Evolutionary conservation across 768 basidiomycete genomes (phyloP).

Genomic region (Macrocybe gigantea): DNA sequence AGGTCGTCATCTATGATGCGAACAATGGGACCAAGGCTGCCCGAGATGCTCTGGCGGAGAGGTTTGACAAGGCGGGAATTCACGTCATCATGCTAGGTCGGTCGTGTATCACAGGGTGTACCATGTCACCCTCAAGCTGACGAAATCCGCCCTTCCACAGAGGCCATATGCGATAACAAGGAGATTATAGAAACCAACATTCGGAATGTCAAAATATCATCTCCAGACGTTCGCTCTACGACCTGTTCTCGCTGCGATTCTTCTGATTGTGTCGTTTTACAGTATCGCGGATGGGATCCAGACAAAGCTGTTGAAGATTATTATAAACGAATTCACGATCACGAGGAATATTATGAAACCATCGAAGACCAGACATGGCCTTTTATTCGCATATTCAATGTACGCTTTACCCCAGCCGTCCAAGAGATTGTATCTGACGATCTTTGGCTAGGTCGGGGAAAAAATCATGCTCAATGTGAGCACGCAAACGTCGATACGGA

Average conservation of each 20-base stretch:
- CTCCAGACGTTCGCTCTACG: slow-evolving; percentile 74
- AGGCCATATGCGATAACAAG: slow-evolving; percentile 85
- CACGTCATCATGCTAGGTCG: slow-evolving; percentile 92
- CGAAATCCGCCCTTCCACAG: slow-evolving; percentile 30
- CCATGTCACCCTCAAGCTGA: background rate
- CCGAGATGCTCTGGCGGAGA: slow-evolving; percentile 71
- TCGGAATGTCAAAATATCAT: slow-evolving; percentile 94
- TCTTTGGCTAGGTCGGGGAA: slow-evolving; percentile 69
- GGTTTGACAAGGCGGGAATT: slow-evolving; percentile 79
- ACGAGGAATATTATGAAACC: slow-evolving; percentile 85
- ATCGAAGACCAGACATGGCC: slow-evolving; percentile 90
- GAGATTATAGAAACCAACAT: slow-evolving; percentile 95
- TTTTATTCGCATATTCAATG: slow-evolving; percentile 92
- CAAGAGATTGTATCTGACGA: background rate
- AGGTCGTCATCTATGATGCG: slow-evolving; percentile 98
- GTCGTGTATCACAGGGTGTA: slow-evolving; percentile 7
- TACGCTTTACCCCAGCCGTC: slow-evolving; percentile 23
- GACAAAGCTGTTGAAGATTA: slow-evolving; percentile 92
- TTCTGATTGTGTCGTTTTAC: slow-evolving; percentile 3
- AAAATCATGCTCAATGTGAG: slow-evolving; percentile 91
- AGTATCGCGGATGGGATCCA: slow-evolving; percentile 94
- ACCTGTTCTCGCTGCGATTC: background rate
- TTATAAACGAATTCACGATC: slow-evolving; percentile 79
- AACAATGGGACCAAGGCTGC: slow-evolving; percentile 79
- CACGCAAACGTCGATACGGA: background rate